Evolutionary conservation across 768 basidiomycete species (phyloP), one percentile per base, ranked within the genome.

Genomic region (Psilocybe cyanescens): DNA sequence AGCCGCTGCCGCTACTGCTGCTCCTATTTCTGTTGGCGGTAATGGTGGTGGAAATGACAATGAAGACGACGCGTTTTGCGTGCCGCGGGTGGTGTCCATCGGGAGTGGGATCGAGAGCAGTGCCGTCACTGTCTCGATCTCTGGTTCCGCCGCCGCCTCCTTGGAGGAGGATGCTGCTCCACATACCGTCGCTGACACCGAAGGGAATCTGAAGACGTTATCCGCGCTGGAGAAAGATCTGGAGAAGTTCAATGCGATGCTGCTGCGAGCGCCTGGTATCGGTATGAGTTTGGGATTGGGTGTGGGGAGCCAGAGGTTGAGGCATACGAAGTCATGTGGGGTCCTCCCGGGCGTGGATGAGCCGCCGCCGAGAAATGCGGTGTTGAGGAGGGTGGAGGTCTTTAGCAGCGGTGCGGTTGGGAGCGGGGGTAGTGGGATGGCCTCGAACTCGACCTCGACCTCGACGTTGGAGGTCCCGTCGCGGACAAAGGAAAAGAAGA

Each of bases 1-100:
- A 68, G 66, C 69, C 66, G 8, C 55, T 69, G 52, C 66, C 68
- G 14, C 35, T 68, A 33, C 70, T 68, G 16, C 45, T 35, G 39
- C 37, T 39, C 8, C 37, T 39, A 1, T 24, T 24, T 24, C 24
- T 24, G 24, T 37, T 44, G 31, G 24, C 28, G 31, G 41, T 30
- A n/a, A 57, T 52, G 57, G 60, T 50, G 17, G 50, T 35, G 45
- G 55, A 28, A 37, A 58, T 46, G 31, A 59, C 50, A 50, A 44
- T 59, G 61, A 51, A 7, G 61, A 45, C 35, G 57, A 52, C 12
- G 50, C 30, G 49, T n/a, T 62, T 2, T 51, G 49, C 8, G 61
- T 62, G 29, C 61, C 61, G 0, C 44, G 55, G 24, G 55, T 57
- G 8, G 61, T 62, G 28, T 57, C 61, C 6, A 45, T 55, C 19